Conservation (phyloP, 2,329 filamentous ascomycete species). For the Ambrosiella xylebori region DNA sequence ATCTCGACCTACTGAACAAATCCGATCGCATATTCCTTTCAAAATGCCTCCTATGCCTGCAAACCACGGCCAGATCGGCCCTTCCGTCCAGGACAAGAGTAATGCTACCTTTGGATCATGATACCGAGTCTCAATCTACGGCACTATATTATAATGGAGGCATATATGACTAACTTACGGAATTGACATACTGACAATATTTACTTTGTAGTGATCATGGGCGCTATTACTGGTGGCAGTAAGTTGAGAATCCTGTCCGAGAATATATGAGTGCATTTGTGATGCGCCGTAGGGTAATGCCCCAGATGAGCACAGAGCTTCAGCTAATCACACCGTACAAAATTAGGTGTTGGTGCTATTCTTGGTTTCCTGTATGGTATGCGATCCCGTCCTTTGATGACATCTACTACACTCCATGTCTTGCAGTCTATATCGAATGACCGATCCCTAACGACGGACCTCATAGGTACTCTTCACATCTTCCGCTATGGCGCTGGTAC, state of each 20-base stretch:
- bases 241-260: constrained; percentile 27
- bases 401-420: too few species aligned
- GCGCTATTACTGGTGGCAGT: constrained; percentile 97
- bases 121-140: neutral
- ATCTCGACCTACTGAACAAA: neutral
- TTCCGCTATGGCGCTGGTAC: constrained; percentile 86
- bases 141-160: neutral
- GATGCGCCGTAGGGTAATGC: neutral
- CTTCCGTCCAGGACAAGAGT: constrained; percentile 33
- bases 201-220: constrained; percentile 70
- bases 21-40: neutral
- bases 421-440: neutral
- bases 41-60: constrained; percentile 27
- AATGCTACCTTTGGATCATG: constrained; percentile 14
- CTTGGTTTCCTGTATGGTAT: constrained; percentile 96
- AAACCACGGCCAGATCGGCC: constrained; percentile 18
- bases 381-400: constrained; percentile 15
- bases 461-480: constrained; percentile 72
- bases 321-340: neutral
- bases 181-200: constrained; percentile 1
- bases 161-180: neutral
- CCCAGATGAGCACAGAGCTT: neutral
- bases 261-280: neutral
- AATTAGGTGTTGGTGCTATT: constrained; percentile 73
- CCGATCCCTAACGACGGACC: constrained; percentile 13